Evolutionary conservation across 2,329 filamentous ascomycete genomes (phyloP).

Genomic region (Trichoderma simmonsii): DNA sequence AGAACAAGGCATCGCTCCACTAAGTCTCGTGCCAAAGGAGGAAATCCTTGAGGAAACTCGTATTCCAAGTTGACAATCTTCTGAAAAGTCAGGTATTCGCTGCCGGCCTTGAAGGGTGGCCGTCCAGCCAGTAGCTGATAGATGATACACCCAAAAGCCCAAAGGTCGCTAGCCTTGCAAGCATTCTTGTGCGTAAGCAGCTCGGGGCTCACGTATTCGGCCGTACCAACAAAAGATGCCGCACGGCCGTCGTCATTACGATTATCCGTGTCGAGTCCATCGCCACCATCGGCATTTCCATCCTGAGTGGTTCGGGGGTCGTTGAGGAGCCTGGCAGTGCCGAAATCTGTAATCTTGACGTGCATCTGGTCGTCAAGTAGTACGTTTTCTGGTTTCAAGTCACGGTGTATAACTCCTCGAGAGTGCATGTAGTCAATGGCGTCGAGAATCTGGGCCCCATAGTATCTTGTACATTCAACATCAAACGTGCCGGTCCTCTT

Average conservation of each 20-base stretch:
- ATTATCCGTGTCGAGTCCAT: conserved; percentile 35
- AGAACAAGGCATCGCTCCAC: conserved; percentile 87
- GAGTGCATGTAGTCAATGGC: conserved; percentile 98
- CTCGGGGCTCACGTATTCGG: conserved; percentile 97
- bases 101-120: conserved; percentile 92
- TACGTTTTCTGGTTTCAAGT: conserved; percentile 96
- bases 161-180: conserved; percentile 95
- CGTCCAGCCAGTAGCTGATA: conserved; percentile 95
- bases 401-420: conserved; percentile 90
- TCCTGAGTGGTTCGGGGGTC: conserved; percentile 42
- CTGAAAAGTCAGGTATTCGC: conserved; percentile 96
- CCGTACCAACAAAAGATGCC: conserved; percentile 94
- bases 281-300: conserved; percentile 39
- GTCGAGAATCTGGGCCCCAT: conserved; percentile 92
- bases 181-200: conserved; percentile 95
- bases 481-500: conserved; percentile 96
- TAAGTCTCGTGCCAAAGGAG: conserved; percentile 78
- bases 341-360: conserved; percentile 98
- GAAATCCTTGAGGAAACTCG: conserved; percentile 86
- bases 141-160: conserved; percentile 98
- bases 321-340: conserved; percentile 85
- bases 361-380: conserved; percentile 94
- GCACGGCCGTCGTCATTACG: conserved; percentile 63
- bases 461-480: conserved; percentile 89
- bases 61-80: conserved; percentile 96